Conservation (phyloP, 2,329 filamentous ascomycete genomes). For the Penicillium sp. region DNA sequence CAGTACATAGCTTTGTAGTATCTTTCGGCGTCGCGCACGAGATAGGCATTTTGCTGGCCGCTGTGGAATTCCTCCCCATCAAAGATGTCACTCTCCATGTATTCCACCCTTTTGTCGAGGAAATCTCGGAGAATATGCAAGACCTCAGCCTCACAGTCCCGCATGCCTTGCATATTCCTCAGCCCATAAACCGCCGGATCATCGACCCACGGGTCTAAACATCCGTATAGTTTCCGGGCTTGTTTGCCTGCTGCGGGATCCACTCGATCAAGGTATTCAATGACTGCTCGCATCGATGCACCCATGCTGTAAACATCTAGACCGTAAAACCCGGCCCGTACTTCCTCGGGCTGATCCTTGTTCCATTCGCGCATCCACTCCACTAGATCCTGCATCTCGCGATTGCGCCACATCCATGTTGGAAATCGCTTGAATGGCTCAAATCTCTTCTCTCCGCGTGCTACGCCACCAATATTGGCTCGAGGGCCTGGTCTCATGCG, state of each 20-base stretch:
- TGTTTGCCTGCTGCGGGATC: slow-evolving; percentile 42
- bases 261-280: slow-evolving; percentile 46
- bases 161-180: slow-evolving; percentile 38
- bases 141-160: slow-evolving; percentile 46
- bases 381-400: slow-evolving; percentile 48
- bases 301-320: slow-evolving; percentile 52
- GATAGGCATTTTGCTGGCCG: slow-evolving; percentile 48
- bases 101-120: slow-evolving; percentile 42
- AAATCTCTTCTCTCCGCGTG: slow-evolving; percentile 17
- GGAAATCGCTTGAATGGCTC: slow-evolving; percentile 49
- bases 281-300: slow-evolving; percentile 43
- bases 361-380: slow-evolving; percentile 50
- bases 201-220: slow-evolving; percentile 47
- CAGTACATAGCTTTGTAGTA: slow-evolving; percentile 53
- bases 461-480: slow-evolving; percentile 26
- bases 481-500: slow-evolving; percentile 41
- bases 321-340: slow-evolving; percentile 45
- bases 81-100: slow-evolving; percentile 25
- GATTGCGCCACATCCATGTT: slow-evolving; percentile 55
- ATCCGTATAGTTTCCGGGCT: slow-evolving; percentile 45
- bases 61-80: slow-evolving; percentile 48
- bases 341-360: slow-evolving; percentile 25
- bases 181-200: slow-evolving; percentile 49
- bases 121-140: slow-evolving; percentile 45
- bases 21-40: slow-evolving; percentile 47